Conservation (phyloP, 768 basidiomycete species). For the Hericium erinaceus region DNA sequence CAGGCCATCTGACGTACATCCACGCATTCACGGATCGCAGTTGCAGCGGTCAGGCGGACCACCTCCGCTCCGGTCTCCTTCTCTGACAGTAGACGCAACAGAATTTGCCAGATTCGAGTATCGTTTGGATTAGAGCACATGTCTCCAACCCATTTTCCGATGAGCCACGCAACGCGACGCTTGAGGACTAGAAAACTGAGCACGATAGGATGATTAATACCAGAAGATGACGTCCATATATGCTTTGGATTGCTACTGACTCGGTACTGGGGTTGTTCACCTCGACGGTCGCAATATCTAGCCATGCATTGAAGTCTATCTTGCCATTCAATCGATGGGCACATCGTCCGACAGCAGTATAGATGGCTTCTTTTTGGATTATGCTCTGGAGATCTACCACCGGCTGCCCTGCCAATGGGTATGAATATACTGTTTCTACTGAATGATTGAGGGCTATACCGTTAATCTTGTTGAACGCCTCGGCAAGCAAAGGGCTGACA, state of each 20-base stretch:
- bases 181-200: slow-evolving; percentile 84
- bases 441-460: slow-evolving; percentile 32
- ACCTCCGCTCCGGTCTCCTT: slow-evolving; percentile 72
- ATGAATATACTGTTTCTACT: neutral
- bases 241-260: slow-evolving; percentile 27
- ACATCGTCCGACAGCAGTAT: slow-evolving; percentile 85
- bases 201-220: slow-evolving; percentile 5
- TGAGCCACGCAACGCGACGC: slow-evolving; percentile 89
- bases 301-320: slow-evolving; percentile 66
- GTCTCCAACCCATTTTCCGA: slow-evolving; percentile 83
- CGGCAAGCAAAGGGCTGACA: slow-evolving; percentile 56
- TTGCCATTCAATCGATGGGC: slow-evolving; percentile 48
- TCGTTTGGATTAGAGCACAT: slow-evolving; percentile 51
- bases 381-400: slow-evolving; percentile 47
- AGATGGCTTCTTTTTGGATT: slow-evolving; percentile 77
- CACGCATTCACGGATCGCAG: slow-evolving; percentile 71
- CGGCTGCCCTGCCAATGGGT: slow-evolving; percentile 28
- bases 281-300: slow-evolving; percentile 49
- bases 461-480: slow-evolving; percentile 50
- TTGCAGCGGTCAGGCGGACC: slow-evolving; percentile 78
- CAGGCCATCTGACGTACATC: slow-evolving; percentile 47
- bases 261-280: slow-evolving; percentile 47
- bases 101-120: slow-evolving; percentile 67
- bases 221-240: neutral
- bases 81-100: slow-evolving; percentile 68